These are phyloP conservation scores for Saturnispora ahearnii DNA, from an alignment of 805 yeast species.

Conservation along the genomic window DNA sequence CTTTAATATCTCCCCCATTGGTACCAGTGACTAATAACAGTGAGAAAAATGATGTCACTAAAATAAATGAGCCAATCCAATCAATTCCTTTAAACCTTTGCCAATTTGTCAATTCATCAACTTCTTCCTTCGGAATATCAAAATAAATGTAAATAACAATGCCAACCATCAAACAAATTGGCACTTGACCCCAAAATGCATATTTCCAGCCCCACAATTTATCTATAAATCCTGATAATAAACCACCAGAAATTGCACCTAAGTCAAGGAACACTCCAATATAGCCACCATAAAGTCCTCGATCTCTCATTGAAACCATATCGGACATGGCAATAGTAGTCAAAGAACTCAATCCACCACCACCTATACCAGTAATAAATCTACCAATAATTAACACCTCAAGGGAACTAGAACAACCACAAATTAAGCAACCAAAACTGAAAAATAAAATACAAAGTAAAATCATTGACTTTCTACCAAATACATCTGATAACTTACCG, in stretches of 20 bases:
- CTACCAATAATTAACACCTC: constrained; percentile 43
- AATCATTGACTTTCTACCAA: constrained; percentile 36
- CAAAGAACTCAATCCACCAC: constrained; percentile 72
- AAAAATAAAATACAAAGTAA: constrained; percentile 26
- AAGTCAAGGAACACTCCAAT: constrained; percentile 65
- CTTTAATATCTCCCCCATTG: constrained; percentile 39
- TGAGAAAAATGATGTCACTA: constrained; percentile 50
- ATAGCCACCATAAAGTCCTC: constrained; percentile 77
- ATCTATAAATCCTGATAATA: constrained; percentile 49
- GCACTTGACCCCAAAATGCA: constrained; percentile 44
- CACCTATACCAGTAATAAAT: constrained; percentile 77
- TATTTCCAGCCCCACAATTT: constrained; percentile 54
- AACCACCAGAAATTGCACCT: constrained; percentile 68
- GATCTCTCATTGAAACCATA: constrained; percentile 58
- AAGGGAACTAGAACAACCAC: constrained; percentile 33
- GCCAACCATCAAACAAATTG: constrained; percentile 37
- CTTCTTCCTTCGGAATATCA: constrained; percentile 3
- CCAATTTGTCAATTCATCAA: constrained; percentile 31
- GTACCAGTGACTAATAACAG: constrained; percentile 58
- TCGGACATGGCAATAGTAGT: constrained; percentile 71
- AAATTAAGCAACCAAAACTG: constrained; percentile 32
- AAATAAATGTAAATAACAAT: constrained; percentile 31
- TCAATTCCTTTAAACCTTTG: constrained; percentile 52
- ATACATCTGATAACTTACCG: constrained; percentile 45
- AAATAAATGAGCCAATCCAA: constrained; percentile 50